Evolutionary conservation across 371 early-diverging fungal genomes (phyloP), one percentile per base, ranked within the genome.

Genomic region (Nematocida parisii): DNA sequence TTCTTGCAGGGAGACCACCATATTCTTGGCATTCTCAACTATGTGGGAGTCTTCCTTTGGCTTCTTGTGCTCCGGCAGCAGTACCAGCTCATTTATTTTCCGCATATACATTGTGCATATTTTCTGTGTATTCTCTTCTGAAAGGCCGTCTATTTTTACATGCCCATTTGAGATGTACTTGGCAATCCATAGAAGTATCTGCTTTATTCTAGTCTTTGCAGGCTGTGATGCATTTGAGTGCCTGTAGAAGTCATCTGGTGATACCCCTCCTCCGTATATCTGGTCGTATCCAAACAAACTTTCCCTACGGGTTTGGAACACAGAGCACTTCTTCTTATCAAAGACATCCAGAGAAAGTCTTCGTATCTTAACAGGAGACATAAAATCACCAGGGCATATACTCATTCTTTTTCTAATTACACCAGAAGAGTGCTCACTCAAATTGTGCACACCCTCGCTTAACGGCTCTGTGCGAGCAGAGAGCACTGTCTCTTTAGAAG

Each of bases 241-340:
- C 6, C 66, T 67, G 42, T 77, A 57, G 71, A 77, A 77, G 68
- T 77, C 68, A 18, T 33, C 46, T 24, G 80, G 80, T 13, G 46
- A 46, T 1, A 77, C 57, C 0, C 27, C n/a, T 70, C 80, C 80
- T 11, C 52, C 58, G 61, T 56, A 58, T 42, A 77, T 55, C 42
- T 77, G 68, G 56, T 77, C 80, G 61, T 71, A 68, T 7, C 71
- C 71, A 60, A 77, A 68, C 33, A 77, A 33, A 54, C 80, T 77
- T 27, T 77, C 71, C 24, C 80, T 68, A 15, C 71, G 50, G 20
- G 46, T 47, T 27, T 61, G 39, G 27, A 77, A 70, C 18, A 77
- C 52, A 20, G 70, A 75, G 42, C 58, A 58, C 75, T 75, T 75
- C 56, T 45, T 67, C 4, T 22, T 15, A 3, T 44, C 40, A 55